Conservation (phyloP, 148 eudicot genomes). For the Persicaria tinctoria region DNA sequence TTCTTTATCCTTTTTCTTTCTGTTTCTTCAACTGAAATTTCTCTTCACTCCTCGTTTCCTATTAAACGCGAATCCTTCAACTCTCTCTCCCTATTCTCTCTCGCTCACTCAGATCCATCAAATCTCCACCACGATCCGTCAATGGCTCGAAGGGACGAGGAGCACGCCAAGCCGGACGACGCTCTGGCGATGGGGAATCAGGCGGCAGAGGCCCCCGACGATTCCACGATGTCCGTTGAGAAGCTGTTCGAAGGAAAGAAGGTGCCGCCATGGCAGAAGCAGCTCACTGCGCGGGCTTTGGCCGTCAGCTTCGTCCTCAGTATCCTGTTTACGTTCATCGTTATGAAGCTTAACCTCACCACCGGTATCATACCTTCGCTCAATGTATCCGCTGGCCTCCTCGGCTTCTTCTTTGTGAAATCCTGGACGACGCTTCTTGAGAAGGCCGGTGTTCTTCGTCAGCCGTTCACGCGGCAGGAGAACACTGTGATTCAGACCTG, state of each 20-base stretch:
- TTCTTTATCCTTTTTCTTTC: background rate
- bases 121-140: background rate
- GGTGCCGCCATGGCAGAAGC: slow-evolving; percentile 30
- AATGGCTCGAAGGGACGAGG: slow-evolving; percentile 1
- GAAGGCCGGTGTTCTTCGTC: slow-evolving; percentile 21
- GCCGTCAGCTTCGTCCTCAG: slow-evolving; percentile 27
- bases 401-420: slow-evolving; percentile 39
- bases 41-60: background rate
- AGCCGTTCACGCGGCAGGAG: slow-evolving; percentile 40
- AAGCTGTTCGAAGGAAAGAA: slow-evolving; percentile 15
- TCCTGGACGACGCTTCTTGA: slow-evolving; percentile 30
- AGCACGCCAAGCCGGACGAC: slow-evolving; percentile 3
- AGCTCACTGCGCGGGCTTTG: slow-evolving; percentile 27
- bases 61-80: slow-evolving; percentile 7
- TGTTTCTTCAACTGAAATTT: background rate
- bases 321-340: slow-evolving; percentile 31
- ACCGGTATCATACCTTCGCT: slow-evolving; percentile 38
- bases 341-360: slow-evolving; percentile 34
- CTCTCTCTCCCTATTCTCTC: slow-evolving; percentile 1
- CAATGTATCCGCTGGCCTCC: slow-evolving; percentile 33
- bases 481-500: slow-evolving; percentile 42
- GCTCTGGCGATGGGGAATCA: background rate
- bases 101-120: background rate
- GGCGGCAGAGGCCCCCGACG: background rate
- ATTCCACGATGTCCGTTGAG: slow-evolving; percentile 20